These are phyloP conservation scores for Panicum hallii DNA, from an alignment of 202 grass and related monocot species.

Conservation along the genomic window DNA sequence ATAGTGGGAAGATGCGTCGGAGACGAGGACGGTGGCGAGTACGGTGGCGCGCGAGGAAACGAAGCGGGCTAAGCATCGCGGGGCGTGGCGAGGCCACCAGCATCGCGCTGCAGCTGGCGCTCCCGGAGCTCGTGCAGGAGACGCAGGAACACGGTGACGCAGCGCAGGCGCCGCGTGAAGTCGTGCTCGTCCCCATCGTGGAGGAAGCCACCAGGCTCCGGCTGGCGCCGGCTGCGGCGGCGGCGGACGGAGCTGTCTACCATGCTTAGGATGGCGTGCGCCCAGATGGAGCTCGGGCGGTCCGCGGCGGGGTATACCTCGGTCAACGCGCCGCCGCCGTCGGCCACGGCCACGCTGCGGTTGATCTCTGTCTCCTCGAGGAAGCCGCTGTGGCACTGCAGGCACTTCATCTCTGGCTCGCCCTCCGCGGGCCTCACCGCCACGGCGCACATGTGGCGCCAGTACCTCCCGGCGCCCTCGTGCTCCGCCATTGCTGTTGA, in stretches of 20 bases:
- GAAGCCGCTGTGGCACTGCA: constrained; percentile 72
- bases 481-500: constrained; percentile 57
- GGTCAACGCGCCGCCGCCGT: not conserved
- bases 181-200: constrained; percentile 39
- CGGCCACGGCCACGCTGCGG: constrained; percentile 16
- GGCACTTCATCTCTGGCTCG: constrained; percentile 84
- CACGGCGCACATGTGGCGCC: constrained; percentile 73
- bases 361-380: constrained; percentile 75
- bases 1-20: no score
- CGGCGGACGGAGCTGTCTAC: constrained; percentile 51
- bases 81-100: not conserved
- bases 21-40: no score
- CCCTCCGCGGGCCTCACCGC: constrained; percentile 59
- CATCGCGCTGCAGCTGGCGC: constrained; percentile 43
- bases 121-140: constrained; percentile 57
- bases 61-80: no score
- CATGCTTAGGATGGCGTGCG: constrained; percentile 59
- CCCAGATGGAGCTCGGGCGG: constrained; percentile 60
- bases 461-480: constrained; percentile 55
- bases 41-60: no score
- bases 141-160: constrained; percentile 54
- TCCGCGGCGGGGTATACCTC: constrained; percentile 20
- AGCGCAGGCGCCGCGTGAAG: constrained; percentile 45
- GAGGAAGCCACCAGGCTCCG: not conserved
- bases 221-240: constrained; percentile 28